Evolutionary conservation across 2,329 filamentous ascomycete genomes (phyloP).

Genomic region (Mycogone perniciosa): DNA sequence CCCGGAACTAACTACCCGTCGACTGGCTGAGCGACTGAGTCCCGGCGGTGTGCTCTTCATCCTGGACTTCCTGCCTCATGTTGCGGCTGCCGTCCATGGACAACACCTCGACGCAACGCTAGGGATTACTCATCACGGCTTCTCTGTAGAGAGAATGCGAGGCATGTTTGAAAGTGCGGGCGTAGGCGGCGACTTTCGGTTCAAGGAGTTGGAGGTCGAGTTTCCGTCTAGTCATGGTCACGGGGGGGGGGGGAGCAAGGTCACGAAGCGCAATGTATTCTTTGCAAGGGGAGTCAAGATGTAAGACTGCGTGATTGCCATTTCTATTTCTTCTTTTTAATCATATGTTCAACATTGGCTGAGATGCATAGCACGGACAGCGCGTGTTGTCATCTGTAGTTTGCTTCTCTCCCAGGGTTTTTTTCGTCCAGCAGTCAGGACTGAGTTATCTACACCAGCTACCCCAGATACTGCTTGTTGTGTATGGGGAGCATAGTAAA

Average conservation of each 20-base stretch:
- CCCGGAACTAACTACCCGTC: constrained; percentile 50
- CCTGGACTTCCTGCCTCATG: constrained; percentile 59
- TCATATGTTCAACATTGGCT: too few species aligned
- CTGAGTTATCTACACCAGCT: too few species aligned
- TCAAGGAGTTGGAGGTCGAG: constrained; percentile 47
- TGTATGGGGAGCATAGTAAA: too few species aligned
- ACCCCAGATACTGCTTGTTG: too few species aligned
- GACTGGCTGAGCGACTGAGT: constrained; percentile 55
- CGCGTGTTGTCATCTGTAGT: too few species aligned
- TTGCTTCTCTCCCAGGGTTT: too few species aligned
- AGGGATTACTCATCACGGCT: constrained; percentile 61
- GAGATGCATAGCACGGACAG: too few species aligned
- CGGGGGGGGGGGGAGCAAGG: constrained; percentile 20
- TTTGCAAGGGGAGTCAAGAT: constrained; percentile 37
- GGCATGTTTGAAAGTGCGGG: constrained; percentile 60
- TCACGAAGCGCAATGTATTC: constrained; percentile 36
- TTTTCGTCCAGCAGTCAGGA: too few species aligned
- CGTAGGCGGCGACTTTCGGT: constrained; percentile 48
- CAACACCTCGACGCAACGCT: constrained; percentile 19
- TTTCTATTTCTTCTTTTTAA: neutral
- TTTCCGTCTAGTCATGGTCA: constrained; percentile 23
- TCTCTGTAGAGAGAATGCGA: constrained; percentile 52
- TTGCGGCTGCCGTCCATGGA: constrained; percentile 16
- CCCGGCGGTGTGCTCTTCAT: constrained; percentile 62
- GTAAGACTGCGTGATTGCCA: constrained; percentile 7